Conservation (phyloP, 2,329 filamentous ascomycete genomes). For the Parastagonospora avenae region DNA sequence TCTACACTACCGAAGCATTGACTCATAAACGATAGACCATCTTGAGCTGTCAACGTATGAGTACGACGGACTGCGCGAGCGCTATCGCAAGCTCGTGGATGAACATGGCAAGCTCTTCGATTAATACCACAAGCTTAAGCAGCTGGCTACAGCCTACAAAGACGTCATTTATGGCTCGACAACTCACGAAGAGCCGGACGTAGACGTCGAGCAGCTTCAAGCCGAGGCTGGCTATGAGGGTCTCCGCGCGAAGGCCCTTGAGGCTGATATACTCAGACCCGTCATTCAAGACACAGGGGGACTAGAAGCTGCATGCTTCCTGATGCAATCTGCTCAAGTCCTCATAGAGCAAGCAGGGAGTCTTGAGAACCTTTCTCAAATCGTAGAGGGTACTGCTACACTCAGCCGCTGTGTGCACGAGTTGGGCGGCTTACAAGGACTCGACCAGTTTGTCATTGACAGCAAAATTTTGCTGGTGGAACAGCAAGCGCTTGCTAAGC, state of each 20-base stretch:
- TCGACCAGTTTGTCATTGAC: slow-evolving; percentile 12
- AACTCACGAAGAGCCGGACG: neutral
- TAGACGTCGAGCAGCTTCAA: slow-evolving; percentile 17
- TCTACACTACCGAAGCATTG: no score
- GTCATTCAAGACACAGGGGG: slow-evolving; percentile 20
- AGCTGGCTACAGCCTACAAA: slow-evolving; percentile 12
- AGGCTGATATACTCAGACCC: slow-evolving; percentile 18
- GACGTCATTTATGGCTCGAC: slow-evolving; percentile 15
- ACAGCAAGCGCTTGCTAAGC: slow-evolving; percentile 5
- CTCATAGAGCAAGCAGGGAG: slow-evolving; percentile 17
- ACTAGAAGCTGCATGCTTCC: slow-evolving; percentile 13
- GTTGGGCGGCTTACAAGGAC: slow-evolving; percentile 9
- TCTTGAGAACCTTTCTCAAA: slow-evolving; percentile 11
- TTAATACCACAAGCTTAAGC: slow-evolving; percentile 11
- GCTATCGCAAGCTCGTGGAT: slow-evolving; percentile 9
- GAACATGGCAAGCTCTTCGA: no score
- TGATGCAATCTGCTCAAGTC: slow-evolving; percentile 2
- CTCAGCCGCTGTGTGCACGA: slow-evolving; percentile 14
- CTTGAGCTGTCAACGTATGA: slow-evolving; percentile 13
- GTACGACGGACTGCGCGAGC: slow-evolving; percentile 13
- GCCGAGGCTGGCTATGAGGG: slow-evolving; percentile 18
- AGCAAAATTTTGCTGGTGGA: slow-evolving; percentile 4
- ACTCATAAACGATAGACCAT: slow-evolving; percentile 11
- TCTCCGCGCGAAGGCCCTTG: slow-evolving; percentile 20
- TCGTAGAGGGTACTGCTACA: slow-evolving; percentile 11